Evolutionary conservation across 1,284 basidiomycete species (phyloP), one percentile per base, ranked within the genome.

Genomic region (Tilletia indica): DNA sequence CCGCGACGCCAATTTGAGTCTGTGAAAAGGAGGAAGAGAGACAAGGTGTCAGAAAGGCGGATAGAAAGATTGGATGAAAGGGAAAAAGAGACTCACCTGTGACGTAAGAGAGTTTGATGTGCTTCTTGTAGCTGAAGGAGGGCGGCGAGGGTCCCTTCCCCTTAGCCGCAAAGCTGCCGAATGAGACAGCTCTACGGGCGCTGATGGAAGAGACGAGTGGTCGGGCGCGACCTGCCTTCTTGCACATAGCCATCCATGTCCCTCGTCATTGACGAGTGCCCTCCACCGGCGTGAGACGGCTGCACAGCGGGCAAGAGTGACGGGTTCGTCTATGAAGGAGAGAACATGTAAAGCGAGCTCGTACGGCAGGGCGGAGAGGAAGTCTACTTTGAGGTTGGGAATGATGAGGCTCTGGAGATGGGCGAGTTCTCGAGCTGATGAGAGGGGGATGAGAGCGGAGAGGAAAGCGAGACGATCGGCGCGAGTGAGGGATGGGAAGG

Each of bases 271-370:
- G n/a, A 92, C 87, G 3, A 98, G 88, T 11, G 86, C 86, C 61
- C 89, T 86, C 96, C 96, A 98, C 72, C 88, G 88, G 67, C 87
- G 87, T 77, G 90, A 92, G 36, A 97, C 95, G 67, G 88, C 87
- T 56, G 89, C 87, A 0, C 91, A 91, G 6, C 92, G 86, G 0
- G 89, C 87, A 4, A 98, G 89, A 0, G 92, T 91, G 66, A 86
- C 86, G 0, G 93, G 91, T 67, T 94, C 92, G 76, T 95, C 91
- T 67, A 98, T 87, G 84, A 91, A 96, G 77, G 87, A 86, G 68
- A 98, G 87, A 70, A 96, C 89, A 80, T 94, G 89, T 36, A 97
- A 85, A 0, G 90, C 89, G 45, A 99, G 87, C 84, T 99, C 96
- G 19, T 90, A 86, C 0, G 96, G 96, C 0, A 98, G 87, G 38